Conservation (phyloP, 495 filamentous ascomycete genomes). For the Aspergillus egyptiacus region DNA sequence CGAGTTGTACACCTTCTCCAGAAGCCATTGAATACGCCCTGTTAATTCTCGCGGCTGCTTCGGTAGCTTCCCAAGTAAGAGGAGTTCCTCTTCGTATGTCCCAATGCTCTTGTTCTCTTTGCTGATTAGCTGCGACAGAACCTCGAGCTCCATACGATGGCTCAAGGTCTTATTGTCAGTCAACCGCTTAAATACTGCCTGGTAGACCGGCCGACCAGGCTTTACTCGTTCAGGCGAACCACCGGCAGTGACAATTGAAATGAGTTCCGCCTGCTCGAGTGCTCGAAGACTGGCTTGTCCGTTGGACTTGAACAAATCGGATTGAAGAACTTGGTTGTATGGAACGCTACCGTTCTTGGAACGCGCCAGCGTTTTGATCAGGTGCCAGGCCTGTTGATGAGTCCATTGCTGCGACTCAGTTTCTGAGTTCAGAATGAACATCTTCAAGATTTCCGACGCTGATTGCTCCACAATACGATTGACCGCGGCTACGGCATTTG, state of each 20-base stretch:
- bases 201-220: slow-evolving; percentile 83
- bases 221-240: slow-evolving; percentile 72
- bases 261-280: slow-evolving; percentile 82
- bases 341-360: slow-evolving; percentile 50
- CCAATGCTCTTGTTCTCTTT: slow-evolving; percentile 69
- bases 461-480: slow-evolving; percentile 82
- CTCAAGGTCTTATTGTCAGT: slow-evolving; percentile 65
- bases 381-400: slow-evolving; percentile 80
- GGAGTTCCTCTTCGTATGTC: slow-evolving; percentile 75
- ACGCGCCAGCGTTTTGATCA: slow-evolving; percentile 67
- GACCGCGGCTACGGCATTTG: slow-evolving; percentile 61
- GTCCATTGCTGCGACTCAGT: slow-evolving; percentile 55
- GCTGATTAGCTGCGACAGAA: slow-evolving; percentile 60
- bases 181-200: slow-evolving; percentile 68
- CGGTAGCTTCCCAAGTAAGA: slow-evolving; percentile 54
- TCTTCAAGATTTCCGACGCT: slow-evolving; percentile 84
- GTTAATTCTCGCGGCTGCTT: slow-evolving; percentile 57
- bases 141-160: slow-evolving; percentile 66
- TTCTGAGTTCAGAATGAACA: slow-evolving; percentile 65
- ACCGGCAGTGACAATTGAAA: slow-evolving; percentile 63
- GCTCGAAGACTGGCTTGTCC: slow-evolving; percentile 69
- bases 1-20: slow-evolving; percentile 61
- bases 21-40: slow-evolving; percentile 60
- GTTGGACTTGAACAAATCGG: slow-evolving; percentile 59
- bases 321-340: slow-evolving; percentile 78